Evolutionary conservation across 1,139 yeast genomes (phyloP), one percentile per base, ranked within the genome.

Genomic region (Kodamaea suecica): DNA sequence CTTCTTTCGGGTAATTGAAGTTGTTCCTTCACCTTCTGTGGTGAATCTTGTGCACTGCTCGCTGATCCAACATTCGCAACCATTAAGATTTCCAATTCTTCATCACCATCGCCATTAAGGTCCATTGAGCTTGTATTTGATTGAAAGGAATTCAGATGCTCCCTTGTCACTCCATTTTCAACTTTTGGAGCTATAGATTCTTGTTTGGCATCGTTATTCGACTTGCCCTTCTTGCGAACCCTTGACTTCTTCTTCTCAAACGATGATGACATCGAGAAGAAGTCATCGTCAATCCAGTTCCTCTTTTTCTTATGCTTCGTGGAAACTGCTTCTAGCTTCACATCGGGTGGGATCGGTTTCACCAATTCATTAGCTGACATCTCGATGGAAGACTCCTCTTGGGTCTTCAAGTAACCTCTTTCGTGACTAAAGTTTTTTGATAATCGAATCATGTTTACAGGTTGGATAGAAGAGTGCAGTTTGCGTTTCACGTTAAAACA

Each of bases 221-320:
- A 3, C 34, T 44, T 45, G 17, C 38, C 39, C 33, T 41, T 47
- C 41, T 54, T 52, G 23, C n/a, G n/a, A n/a, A n/a, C n/a, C 42
- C 52, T 59, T 5, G 15, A 8, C 40, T 49, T 52, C 33, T 44
- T 49, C 29, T 42, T 46, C 37, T 41, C 38, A 4, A 33, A 30
- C 13, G 37, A 36, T 11, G 42, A 30, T 12, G 45, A 35, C 19
- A 48, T 32, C 7, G 52, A 44, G 37, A 48, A 48, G 42, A 47
- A 48, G 28, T 46, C 49, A 30, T 48, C 52, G 17, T 45, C 50
- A 5, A 45, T 28, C 27, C 42, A 26, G 24, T 21, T 27, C 16
- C 43, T 30, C 35, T 41, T 44, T 37, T 39, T 44, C 31, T 44
- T 39, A 14, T 23, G 21, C 9, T 19, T n/a, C n/a, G n/a, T n/a